Base-by-base conservation (phyloP, 2,329 filamentous ascomycete species). In the Fusarium sp. region DNA sequence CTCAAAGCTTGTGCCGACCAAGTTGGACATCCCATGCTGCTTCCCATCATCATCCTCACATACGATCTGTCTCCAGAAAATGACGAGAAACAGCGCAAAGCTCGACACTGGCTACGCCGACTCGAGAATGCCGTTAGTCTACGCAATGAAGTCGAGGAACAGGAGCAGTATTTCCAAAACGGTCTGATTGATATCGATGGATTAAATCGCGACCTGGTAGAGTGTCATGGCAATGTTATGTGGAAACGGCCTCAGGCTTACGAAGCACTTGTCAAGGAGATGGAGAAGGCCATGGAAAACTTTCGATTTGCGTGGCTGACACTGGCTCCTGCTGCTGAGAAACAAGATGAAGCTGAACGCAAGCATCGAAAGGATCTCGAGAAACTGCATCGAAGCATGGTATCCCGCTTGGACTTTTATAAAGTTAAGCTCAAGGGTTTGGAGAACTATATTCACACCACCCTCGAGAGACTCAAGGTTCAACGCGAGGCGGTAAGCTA, bases 231-330 rank as follows among this genome's bases (percentile, higher is more conserved):
- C 1, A 86, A 87, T 70, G 86, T 89, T 30, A 79, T 89, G 65
- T 89, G 87, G 87, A 88, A 89, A 76, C 80, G 87, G 33, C 87
- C 87, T 2, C 85, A 88, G 75, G 86, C 88, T 1, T 90, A 89
- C 71, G 76, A 83, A 73, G 84, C 85, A 53, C 84, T 88, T 52
- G 78, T 84, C 52, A 76, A 75, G 32, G 82, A 84, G 68, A 81
- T 89, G 72, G 79, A 82, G 61, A 75, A 75, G 53, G 82, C 82
- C 24, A 83, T 88, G 82, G 74, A 73, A 8, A 75, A 75, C 35
- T 87, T 86, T 68, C 77, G 74, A 65, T 58, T 71, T 6, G 69
- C 61, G 62, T 75, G 68, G 72, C 55, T 30, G 40, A 56, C 11
- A 35, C 73, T 33, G 49, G 48, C 7, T 40, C 73, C 41, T 37